These are phyloP conservation scores for Malbranchea cinnamomea DNA, from an alignment of 2,329 filamentous ascomycete species.

Conservation along the genomic window DNA sequence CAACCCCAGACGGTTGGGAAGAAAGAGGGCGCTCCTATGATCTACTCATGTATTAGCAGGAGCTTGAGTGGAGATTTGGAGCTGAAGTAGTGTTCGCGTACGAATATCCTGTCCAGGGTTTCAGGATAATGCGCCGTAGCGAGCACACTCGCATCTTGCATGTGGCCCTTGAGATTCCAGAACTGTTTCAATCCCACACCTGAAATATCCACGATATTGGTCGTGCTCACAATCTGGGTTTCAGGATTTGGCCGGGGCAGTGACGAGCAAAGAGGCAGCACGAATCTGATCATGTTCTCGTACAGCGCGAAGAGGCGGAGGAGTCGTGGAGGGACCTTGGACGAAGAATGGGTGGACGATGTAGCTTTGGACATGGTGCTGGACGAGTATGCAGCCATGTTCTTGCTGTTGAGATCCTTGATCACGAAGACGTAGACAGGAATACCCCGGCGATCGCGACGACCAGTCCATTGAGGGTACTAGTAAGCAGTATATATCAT, in stretches of 20 bases:
- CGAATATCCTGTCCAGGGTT: constrained; percentile 70
- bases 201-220: constrained; percentile 88
- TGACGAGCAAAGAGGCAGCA: constrained; percentile 68
- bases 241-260: constrained; percentile 58
- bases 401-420: constrained; percentile 65
- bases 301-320: constrained; percentile 83
- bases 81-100: constrained; percentile 19
- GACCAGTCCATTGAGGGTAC: constrained; percentile 93
- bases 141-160: constrained; percentile 79
- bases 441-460: constrained; percentile 78
- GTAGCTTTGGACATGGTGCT: constrained; percentile 33
- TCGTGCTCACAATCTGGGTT: constrained; percentile 82
- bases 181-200: constrained; percentile 83
- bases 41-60: constrained; percentile 25
- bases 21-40: constrained; percentile 80
- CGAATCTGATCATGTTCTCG: constrained; percentile 80
- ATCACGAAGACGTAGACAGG: constrained; percentile 88
- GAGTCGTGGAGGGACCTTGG: constrained; percentile 50
- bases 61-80: neutral
- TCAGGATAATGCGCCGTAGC: constrained; percentile 93
- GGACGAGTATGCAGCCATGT: constrained; percentile 58
- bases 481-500: constrained; percentile 28
- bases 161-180: constrained; percentile 85
- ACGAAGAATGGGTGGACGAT: constrained; percentile 44
- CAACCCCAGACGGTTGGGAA: constrained; percentile 85